Evolutionary conservation across 2,329 filamentous ascomycete species (phyloP).

Genomic region (Xylariaceae sp.): DNA sequence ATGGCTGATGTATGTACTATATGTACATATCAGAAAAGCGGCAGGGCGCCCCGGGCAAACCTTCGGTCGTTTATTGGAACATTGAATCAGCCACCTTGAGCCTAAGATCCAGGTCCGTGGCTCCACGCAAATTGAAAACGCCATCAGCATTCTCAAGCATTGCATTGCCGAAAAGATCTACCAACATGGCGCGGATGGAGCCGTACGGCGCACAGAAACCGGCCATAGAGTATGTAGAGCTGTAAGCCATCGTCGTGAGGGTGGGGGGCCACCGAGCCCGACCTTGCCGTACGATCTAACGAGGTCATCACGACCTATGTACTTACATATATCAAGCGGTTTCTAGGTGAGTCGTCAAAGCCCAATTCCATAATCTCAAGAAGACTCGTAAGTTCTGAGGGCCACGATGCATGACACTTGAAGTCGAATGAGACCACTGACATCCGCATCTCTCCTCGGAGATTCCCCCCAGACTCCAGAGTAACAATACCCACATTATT

Average conservation of each 20-base stretch:
- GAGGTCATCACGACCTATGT: not conserved
- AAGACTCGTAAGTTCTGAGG: no score
- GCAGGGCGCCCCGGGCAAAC: conserved; percentile 33
- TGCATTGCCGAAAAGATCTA: not conserved
- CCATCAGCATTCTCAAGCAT: conserved; percentile 6
- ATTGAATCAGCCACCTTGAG: conserved; percentile 31
- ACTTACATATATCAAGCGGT: not conserved
- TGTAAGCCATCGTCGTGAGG: not conserved
- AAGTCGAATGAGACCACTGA: no score
- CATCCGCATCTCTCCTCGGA: no score
- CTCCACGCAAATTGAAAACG: conserved; percentile 18
- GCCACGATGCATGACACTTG: no score
- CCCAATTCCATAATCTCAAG: no score
- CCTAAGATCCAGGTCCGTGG: conserved; percentile 19
- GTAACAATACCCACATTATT: no score
- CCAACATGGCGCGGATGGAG: not conserved
- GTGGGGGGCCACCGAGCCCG: no score
- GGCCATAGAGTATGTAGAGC: not conserved
- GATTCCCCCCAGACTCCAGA: no score
- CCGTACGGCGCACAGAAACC: not conserved
- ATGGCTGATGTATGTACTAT: conserved; percentile 12
- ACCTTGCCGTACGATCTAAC: not conserved
- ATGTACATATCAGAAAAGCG: conserved; percentile 24
- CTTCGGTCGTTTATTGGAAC: conserved; percentile 36
- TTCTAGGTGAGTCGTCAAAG: no score